Base-by-base conservation (phyloP, 768 basidiomycete genomes). In the Suillus americanus region DNA sequence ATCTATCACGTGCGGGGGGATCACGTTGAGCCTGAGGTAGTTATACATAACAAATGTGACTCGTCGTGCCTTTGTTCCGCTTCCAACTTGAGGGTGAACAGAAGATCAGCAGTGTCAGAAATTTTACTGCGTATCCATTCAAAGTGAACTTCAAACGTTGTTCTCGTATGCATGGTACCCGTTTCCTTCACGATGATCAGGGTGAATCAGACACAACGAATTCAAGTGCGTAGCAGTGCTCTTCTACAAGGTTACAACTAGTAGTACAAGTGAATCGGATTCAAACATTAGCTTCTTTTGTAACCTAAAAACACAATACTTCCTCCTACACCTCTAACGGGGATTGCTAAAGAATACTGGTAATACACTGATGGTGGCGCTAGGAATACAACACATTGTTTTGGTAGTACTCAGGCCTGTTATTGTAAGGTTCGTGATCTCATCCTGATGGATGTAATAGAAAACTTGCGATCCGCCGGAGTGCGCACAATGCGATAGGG, bases 401-500 rank as follows among this genome's bases (percentile, higher is more conserved):
- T 48, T 35, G 18, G 33, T 43, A 63, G 48, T 54, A 43, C 40
- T 65, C 25, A 18, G 20, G 38, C 23, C 5, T 38, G 23, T 64
- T 48, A 57, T 35, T 23, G 20, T 43, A 37, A 7, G 2, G 20
- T 20, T 66, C 43, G 62, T 13, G 61, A 35, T 20, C 33, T 62
- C 28, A 62, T 37, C 18, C 38, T 16, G 38, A 20, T 57, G 38
- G 62, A 41, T 33, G 16, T 55, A 20, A 62, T 33, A n/a, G 61
- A 57, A 3, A 67, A 51, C 16, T 65, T 64, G 33, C 61, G 68
- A 33, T 70, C 66, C 13, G 63, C 45, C 25, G 67, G 60, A 33
- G 63, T 46, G 20, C 69, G 74, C n/a, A 77, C 73, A 40, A 86
- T 75, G 66, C 82, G 82, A 72, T 88, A 90, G 3, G 88, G 87